These are phyloP conservation scores for Suillus occidentalis DNA, from an alignment of 768 basidiomycete genomes.

Conservation along the genomic window DNA sequence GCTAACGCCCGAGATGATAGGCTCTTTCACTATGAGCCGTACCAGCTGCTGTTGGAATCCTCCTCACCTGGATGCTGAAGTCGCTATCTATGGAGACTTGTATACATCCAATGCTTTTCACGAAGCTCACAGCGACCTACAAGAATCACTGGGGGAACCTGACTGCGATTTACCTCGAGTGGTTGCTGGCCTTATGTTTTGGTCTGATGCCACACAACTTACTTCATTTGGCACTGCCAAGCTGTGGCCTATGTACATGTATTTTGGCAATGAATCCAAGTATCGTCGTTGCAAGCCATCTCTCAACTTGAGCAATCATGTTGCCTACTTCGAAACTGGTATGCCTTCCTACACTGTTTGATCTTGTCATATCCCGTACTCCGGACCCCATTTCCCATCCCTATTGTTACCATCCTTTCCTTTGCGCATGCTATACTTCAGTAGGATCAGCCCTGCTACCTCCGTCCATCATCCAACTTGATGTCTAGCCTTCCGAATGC, in stretches of 20 bases:
- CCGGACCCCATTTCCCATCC: too few species aligned
- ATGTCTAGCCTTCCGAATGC: too few species aligned
- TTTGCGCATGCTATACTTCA: too few species aligned
- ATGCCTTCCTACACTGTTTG: too few species aligned
- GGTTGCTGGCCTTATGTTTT: neutral
- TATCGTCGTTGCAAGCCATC: neutral
- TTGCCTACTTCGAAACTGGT: neutral
- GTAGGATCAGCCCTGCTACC: too few species aligned
- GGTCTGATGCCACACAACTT: neutral
- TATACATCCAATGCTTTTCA: neutral
- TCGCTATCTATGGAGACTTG: neutral
- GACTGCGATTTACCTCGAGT: neutral
- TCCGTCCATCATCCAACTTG: too few species aligned
- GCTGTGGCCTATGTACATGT: neutral
- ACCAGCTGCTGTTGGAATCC: neutral
- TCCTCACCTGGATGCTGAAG: neutral
- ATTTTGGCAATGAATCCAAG: neutral
- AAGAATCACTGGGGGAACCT: neutral
- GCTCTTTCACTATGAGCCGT: neutral
- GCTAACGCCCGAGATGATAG: neutral
- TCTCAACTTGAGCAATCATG: neutral
- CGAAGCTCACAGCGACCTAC: neutral
- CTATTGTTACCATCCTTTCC: too few species aligned
- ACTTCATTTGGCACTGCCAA: neutral
- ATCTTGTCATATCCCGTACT: too few species aligned